Conservation (phyloP, 192 early-diverging fungal species). For the Coemansia sp. region DNA sequence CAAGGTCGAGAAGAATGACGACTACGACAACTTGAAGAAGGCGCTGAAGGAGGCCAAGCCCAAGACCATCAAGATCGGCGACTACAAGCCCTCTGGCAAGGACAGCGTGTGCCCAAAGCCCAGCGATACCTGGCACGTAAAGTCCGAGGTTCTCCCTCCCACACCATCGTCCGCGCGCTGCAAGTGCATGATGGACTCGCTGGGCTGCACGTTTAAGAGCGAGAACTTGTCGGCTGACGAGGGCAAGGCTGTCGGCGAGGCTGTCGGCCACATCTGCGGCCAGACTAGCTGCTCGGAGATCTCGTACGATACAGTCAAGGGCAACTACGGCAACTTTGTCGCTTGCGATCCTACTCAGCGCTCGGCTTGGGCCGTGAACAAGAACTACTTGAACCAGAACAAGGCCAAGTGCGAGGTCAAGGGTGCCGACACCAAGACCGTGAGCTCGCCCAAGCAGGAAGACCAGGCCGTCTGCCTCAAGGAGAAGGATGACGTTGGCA, state of each 20-base stretch:
- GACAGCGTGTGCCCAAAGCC: constrained; percentile 61
- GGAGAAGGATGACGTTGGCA: constrained; percentile 44
- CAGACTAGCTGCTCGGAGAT: constrained; percentile 45
- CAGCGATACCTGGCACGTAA: constrained; percentile 61
- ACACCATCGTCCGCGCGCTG: constrained; percentile 68
- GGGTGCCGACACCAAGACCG: constrained; percentile 34
- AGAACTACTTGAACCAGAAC: constrained; percentile 46
- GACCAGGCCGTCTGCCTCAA: constrained; percentile 28
- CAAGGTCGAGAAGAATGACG: constrained; percentile 52
- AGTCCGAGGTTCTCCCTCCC: constrained; percentile 60
- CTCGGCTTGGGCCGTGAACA: constrained; percentile 48
- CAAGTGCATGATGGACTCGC: constrained; percentile 65
- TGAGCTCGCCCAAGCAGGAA: constrained; percentile 39
- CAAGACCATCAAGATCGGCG: constrained; percentile 62
- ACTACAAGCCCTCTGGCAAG: constrained; percentile 49
- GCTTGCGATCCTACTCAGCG: constrained; percentile 47
- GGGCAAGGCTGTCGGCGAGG: constrained; percentile 42
- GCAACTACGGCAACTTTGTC: constrained; percentile 49
- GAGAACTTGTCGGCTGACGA: constrained; percentile 28
- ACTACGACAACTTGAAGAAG: constrained; percentile 66
- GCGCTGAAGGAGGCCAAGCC: constrained; percentile 56
- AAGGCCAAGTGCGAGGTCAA: constrained; percentile 40
- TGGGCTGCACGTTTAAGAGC: constrained; percentile 59
- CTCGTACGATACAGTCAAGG: constrained; percentile 42
- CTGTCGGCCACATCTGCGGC: constrained; percentile 46